Evolutionary conservation across 257 asterid genomes (phyloP), one percentile per base, ranked within the genome.

Genomic region (Cordia subcordata): DNA sequence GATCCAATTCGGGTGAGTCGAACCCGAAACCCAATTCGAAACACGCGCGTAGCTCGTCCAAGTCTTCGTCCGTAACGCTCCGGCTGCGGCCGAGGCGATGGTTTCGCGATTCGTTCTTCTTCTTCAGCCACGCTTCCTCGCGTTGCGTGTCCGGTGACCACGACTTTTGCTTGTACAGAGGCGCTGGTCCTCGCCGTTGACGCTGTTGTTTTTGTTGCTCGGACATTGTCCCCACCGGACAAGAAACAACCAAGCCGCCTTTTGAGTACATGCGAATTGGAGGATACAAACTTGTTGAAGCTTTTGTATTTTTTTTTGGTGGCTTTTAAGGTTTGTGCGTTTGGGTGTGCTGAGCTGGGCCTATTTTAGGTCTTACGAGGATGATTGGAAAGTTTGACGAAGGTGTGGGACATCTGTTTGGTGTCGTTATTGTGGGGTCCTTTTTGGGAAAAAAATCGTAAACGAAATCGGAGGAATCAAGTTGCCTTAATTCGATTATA

Each of bases 41-140:
- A 65, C 89, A 84, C 21, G 81, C 96, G 22, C 82, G 77, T 1
- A 90, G 85, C 70, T 90, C 97, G 15, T 84, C 90, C 52, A 90
- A 23, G 65, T 90, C 97, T 4, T 75, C 83, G 52, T 79, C 70
- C 1, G 88, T 84, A 16, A 90, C 70, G 74, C 64, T 66, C 62
- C 10, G 4, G 47, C 47, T 42, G 47, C 32, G 22, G 42, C 83
- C 71, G 61, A 72, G 78, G 17, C 10, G 64, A 13, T 71, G 63
- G 32, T 73, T n/a, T n/a, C n/a, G n/a, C n/a, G 60, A 15, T 18
- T 47, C 11, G 46, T 72, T 8, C 76, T 75, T 53, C 88, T 83
- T 46, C n/a, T 55, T 70, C 5, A 42, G 60, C 97, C 96, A 85
- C 1, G 77, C 77, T 55, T 81, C 84, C n/a, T 90, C 88, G 13